Conservation (phyloP, 345 rosid species). For the Salix viminalis region DNA sequence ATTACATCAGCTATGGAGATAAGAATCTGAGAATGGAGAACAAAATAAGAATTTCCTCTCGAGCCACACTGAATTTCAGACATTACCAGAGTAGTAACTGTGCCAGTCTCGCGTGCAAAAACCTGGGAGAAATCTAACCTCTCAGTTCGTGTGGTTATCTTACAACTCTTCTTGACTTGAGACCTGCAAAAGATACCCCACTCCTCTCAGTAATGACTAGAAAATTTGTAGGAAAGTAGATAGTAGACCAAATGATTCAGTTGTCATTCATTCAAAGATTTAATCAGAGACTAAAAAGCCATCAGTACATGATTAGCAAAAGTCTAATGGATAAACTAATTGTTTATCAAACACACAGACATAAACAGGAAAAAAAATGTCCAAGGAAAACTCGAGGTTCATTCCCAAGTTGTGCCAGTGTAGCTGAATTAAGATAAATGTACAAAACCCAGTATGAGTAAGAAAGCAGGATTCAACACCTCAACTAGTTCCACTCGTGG, state of each 20-base stretch:
- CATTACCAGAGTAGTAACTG: neutral
- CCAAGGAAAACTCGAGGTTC: neutral
- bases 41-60: neutral
- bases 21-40: neutral
- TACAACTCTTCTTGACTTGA: neutral
- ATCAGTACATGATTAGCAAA: neutral
- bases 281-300: neutral
- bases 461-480: neutral
- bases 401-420: neutral
- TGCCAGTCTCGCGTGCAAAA: neutral
- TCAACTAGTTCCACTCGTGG: neutral
- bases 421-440: neutral
- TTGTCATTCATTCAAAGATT: neutral
- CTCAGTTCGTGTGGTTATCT: neutral
- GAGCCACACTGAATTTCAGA: neutral
- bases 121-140: neutral
- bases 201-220: neutral
- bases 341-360: neutral
- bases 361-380: neutral
- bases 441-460: neutral
- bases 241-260: neutral
- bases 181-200: neutral
- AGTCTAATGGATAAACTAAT: neutral
- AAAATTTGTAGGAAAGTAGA: neutral
- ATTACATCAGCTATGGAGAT: conserved; percentile 5